Base-by-base conservation (phyloP, 176 grass and related monocot genomes). In the Cenchrus americanus region DNA sequence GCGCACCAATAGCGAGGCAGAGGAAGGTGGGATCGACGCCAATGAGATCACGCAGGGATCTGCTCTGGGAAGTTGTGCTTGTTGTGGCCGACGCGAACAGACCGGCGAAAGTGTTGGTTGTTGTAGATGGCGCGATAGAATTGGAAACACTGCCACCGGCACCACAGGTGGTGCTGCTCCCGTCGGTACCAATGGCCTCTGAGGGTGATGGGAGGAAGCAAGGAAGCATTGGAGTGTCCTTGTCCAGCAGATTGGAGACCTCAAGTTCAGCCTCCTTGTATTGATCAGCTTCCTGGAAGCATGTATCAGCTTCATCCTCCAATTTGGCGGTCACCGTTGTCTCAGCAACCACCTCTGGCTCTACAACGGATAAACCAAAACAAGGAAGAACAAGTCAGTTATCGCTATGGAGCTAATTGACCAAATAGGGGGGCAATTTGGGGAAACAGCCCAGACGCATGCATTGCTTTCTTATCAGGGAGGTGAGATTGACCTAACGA, bases 11-110 rank as follows among this genome's bases (percentile, higher is more conserved):
- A 0, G 89, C 89, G 64, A 90, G 89, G 80, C 89, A 90, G 47
- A 90, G 89, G 84, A 90, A 90, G 53, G 89, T 90, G 32, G 89
- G 89, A 83, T 90, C 89, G 11, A 90, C 89, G 8, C 89, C 89
- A 0, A 90, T 90, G 62, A 90, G 89, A 69, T 90, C 89, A 3
- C 84, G 89, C 12, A 90, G 75, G 13, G 89, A 90, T 87, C 75
- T 90, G 37, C 84, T 90, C 84, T 84, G 80, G 42, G 89, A 82
- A 69, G 89, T 90, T 80, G 62, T 83, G 21, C 75, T 90, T 68
- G 61, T 83, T 83, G 88, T 90, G 32, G 77, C 80, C 7, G 89
- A 90, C 34, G 89, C 84, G 55, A 90, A 90, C 62, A 87, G 80
- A 61, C 89, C 69, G 0, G 89, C 89, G 19, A 90, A 90, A 10